These are phyloP conservation scores for Scopulariopsis brevicaulis DNA, from an alignment of 2,329 filamentous ascomycete genomes.

Conservation along the genomic window DNA sequence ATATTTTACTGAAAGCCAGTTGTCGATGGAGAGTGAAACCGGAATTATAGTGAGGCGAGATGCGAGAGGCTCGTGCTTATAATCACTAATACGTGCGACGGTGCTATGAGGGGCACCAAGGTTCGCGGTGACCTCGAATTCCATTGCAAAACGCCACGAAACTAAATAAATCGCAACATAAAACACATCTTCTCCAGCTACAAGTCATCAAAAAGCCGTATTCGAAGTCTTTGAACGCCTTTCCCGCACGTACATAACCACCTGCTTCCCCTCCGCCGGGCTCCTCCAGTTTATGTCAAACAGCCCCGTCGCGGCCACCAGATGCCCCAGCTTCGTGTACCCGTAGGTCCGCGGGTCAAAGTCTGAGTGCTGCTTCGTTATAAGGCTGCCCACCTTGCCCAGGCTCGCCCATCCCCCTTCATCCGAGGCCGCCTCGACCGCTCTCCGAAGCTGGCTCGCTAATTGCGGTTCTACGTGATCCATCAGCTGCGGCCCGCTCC, in stretches of 20 bases:
- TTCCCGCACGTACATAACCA: neutral
- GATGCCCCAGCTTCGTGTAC: constrained; percentile 11
- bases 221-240: neutral
- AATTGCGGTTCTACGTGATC: constrained; percentile 1
- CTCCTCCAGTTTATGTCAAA: neutral
- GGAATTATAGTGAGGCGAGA: too few relatives aligned
- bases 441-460: constrained; percentile 6
- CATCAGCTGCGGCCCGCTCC: neutral
- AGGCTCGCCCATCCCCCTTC: constrained; percentile 17
- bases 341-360: constrained; percentile 18
- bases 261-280: neutral
- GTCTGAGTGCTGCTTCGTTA: constrained; percentile 15
- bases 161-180: too few relatives aligned
- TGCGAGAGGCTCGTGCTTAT: too few relatives aligned
- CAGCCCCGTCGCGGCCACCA: constrained; percentile 5
- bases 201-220: too few relatives aligned
- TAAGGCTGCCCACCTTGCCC: constrained; percentile 12
- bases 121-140: too few relatives aligned
- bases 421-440: constrained; percentile 11
- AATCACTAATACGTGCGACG: too few relatives aligned
- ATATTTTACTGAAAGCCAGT: too few relatives aligned
- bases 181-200: too few relatives aligned
- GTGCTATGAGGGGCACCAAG: too few relatives aligned
- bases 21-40: too few relatives aligned
- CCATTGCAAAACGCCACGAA: too few relatives aligned